Evolutionary conservation across 1,284 basidiomycete genomes (phyloP).

Genomic region (Albatrellus sp.): DNA sequence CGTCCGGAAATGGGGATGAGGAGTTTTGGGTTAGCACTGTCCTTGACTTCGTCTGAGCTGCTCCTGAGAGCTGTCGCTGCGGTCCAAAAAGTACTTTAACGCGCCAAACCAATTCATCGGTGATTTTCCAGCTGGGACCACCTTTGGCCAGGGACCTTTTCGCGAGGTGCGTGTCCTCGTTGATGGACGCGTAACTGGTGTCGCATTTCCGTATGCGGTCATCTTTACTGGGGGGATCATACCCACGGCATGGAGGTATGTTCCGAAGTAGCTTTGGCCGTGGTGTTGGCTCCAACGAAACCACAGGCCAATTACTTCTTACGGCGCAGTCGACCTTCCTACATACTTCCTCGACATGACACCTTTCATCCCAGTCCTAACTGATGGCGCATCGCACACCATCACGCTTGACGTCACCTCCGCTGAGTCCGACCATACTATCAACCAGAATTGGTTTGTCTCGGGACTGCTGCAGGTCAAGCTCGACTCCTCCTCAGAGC

Average conservation of each 20-base stretch:
- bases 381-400: constrained; percentile 55
- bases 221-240: constrained; percentile 36
- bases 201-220: constrained; percentile 49
- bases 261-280: background rate
- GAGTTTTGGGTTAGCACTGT: constrained; percentile 57
- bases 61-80: background rate
- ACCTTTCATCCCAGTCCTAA: constrained; percentile 61
- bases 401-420: constrained; percentile 65
- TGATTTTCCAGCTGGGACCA: constrained; percentile 39
- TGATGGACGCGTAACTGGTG: constrained; percentile 62
- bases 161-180: constrained; percentile 70
- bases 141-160: constrained; percentile 57
- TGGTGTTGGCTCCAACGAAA: background rate
- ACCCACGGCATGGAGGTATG: constrained; percentile 60
- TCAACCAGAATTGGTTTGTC: constrained; percentile 69
- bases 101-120: constrained; percentile 46
- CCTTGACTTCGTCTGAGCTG: background rate
- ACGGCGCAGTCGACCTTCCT: constrained; percentile 68
- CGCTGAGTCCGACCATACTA: constrained; percentile 50
- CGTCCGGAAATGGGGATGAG: constrained; percentile 62
- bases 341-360: constrained; percentile 72
- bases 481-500: constrained; percentile 46
- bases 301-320: constrained; percentile 60
- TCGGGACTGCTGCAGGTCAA: constrained; percentile 62
- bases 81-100: constrained; percentile 49